Conservation (phyloP, 2,329 filamentous ascomycete species). For the Fusarium pininemorale region DNA sequence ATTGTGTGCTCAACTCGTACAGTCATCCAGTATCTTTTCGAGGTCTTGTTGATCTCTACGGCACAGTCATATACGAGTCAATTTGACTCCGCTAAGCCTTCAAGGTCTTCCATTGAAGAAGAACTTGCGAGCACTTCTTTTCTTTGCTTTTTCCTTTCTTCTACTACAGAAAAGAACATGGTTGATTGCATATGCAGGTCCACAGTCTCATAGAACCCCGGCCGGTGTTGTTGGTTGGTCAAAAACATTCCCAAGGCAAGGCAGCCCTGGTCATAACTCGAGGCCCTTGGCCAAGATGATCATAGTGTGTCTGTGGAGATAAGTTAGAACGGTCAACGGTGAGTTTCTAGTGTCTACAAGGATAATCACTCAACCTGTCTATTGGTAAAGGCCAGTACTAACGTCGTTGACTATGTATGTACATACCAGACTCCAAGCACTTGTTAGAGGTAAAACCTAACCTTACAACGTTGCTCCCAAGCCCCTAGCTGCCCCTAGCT, state of each 20-base stretch:
- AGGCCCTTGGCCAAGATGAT: not conserved
- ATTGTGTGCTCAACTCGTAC: not conserved
- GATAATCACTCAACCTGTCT: not conserved
- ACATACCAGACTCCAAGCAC: not conserved
- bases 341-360: not conserved
- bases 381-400: not conserved
- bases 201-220: not conserved
- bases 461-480: not conserved
- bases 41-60: not conserved
- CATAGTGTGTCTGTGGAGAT: not conserved
- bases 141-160: not conserved
- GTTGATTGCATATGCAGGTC: conserved; percentile 14
- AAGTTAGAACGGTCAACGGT: not conserved
- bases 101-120: not conserved
- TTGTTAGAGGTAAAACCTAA: not conserved
- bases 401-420: not conserved
- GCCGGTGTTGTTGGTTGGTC: not conserved
- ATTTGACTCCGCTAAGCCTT: not conserved
- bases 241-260: not conserved
- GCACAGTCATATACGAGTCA: not conserved
- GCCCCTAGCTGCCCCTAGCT: not conserved
- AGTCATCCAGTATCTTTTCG: not conserved
- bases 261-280: not conserved
- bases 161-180: not conserved
- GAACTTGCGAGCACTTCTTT: not conserved